Base-by-base conservation (phyloP, 805 yeast genomes). In the Pichia gijzeniarum region DNA sequence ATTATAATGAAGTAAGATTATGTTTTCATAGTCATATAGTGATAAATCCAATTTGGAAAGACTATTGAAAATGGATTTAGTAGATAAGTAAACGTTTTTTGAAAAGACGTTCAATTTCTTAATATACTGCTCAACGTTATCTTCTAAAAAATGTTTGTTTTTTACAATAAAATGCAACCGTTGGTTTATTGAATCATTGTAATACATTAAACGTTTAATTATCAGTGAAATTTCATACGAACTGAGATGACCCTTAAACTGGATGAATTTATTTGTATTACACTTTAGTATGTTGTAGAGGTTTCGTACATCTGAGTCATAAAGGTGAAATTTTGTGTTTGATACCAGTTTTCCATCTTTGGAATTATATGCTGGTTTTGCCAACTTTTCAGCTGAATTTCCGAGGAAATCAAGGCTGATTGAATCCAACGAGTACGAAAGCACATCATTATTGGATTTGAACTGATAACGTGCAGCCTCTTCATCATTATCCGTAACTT, bases 21-120 rank as follows among this genome's bases (percentile, higher is more conserved):
- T 47, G 21, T 52, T 49, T 38, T 59, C 62, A 48, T 58, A 63
- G 40, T 62, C 65, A 3, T 42, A 35, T 7, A 52, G 13, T 9
- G 35, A 28, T 31, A 45, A 33, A 9, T 19, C 16, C 10, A 17
- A 14, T 5, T 31, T 27, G 2, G 16, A 5, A 10, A 45, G 37
- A 7, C 21, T 18, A 28, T 44, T 44, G 10, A 45, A 40, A 4
- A 45, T 40, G 4, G 31, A 22, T 18, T 22, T 45, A 2, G 48
- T 45, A n/a, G 44, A 36, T 14, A 17, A 16, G 37, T 32, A 45
- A 5, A 38, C 30, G 18, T 40, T 30, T 25, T 41, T 38, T 6
- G 34, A 33, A 19, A 38, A 22, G 5, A 20, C 21, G 18, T 28
- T 32, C 3, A 44, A 17, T 17, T 19, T 40, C n/a, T 20, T 27